A percentile compares a stretch with the other conserved stretches of the same genome.
Conservation (phyloP, 225 moss, liverwort and hornwort species). For the Neckera pumila region DNA sequence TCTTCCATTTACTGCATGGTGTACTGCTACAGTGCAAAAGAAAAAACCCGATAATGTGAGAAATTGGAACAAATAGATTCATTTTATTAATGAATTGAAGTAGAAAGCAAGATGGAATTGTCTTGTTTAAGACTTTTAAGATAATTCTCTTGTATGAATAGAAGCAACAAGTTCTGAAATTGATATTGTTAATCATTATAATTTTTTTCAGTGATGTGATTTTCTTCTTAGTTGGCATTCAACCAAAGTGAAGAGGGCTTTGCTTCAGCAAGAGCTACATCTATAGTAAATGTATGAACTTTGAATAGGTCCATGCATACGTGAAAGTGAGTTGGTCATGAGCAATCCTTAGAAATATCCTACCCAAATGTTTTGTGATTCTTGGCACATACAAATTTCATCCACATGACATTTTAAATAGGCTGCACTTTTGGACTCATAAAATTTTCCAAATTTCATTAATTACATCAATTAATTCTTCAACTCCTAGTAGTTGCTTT, state of each 20-base stretch:
- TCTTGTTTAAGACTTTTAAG: too few relatives aligned
- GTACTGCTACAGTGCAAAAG: too few relatives aligned
- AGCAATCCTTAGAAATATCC: too few relatives aligned
- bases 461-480: not conserved
- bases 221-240: not conserved
- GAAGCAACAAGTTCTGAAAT: too few relatives aligned
- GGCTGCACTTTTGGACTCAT: not conserved
- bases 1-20: too few relatives aligned
- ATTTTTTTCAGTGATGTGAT: not conserved
- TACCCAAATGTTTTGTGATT: not conserved
- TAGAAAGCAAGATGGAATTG: too few relatives aligned
- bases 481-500: not conserved
- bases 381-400: not conserved
- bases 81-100: too few relatives aligned
- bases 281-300: not conserved
- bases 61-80: too few relatives aligned
- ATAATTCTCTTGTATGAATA: too few relatives aligned
- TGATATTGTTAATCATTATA: not conserved
- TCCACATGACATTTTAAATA: not conserved
- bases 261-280: not conserved
- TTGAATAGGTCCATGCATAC: not conserved
- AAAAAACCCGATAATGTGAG: too few relatives aligned
- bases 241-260: not conserved
- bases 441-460: not conserved
- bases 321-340: too few relatives aligned